Base-by-base conservation (phyloP, 139 green algal genomes). In the Pleodorina starrii region DNA sequence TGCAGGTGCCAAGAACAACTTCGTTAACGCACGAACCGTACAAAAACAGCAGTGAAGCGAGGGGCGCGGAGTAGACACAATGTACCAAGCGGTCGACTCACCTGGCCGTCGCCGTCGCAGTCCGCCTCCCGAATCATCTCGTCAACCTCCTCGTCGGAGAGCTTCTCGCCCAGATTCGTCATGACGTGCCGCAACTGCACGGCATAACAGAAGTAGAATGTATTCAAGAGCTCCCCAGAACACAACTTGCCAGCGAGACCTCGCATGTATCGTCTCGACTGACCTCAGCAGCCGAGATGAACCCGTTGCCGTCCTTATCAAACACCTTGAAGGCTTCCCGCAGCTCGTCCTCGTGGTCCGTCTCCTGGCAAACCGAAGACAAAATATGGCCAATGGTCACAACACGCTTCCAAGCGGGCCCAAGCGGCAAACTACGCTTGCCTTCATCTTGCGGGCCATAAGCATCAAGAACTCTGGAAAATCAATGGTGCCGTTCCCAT, bases 241-340 rank as follows among this genome's bases (percentile, higher is more conserved):
- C n/a, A n/a, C n/a, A n/a, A n/a, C n/a, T n/a, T n/a, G n/a, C n/a
- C n/a, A n/a, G n/a, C n/a, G n/a, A n/a, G n/a, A n/a, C n/a, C n/a
- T n/a, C n/a, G n/a, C n/a, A n/a, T n/a, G n/a, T n/a, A n/a, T n/a
- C n/a, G n/a, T n/a, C n/a, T 5, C 32, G 16, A 19, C 93, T 40
- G 63, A 98, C 96, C 96, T 99, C 98, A 57, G 97, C 97, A 29
- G 98, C 98, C 11, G 97, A 99, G 83, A 99, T 99, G 90, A 98
- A 99, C 50, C 98, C 98, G 92, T 99, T 99, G 85, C 98, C 97
- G 90, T 99, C 98, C 93, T 99, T 99, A 90, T 99, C 98, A 93
- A 99, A 99, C 63, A 99, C 98, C 93, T 99, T 99, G 95, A 99
- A 99, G 0, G 98, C 98, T 93, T 99, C 98, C 25, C 96, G 93